A percentile compares a stretch with the other conserved stretches of the same genome.
These are phyloP conservation scores for Ceriops tagal DNA, from an alignment of 345 rosid genomes.

Conservation along the genomic window DNA sequence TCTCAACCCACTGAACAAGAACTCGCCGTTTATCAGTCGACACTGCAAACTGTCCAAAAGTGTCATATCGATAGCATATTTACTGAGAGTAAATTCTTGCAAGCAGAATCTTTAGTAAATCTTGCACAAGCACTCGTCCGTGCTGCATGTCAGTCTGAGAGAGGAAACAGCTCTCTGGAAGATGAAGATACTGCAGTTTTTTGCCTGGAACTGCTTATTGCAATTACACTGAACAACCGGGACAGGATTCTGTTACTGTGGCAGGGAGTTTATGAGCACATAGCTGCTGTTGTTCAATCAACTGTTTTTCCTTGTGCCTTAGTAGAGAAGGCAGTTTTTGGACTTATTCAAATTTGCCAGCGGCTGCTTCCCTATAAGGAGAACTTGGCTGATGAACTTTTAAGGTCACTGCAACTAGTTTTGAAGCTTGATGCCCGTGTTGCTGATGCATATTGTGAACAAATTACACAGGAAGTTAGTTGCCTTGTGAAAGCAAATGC, in stretches of 20 bases:
- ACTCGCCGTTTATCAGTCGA: constrained; percentile 46
- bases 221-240: constrained; percentile 62
- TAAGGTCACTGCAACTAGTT: constrained; percentile 64
- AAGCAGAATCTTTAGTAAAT: constrained; percentile 58
- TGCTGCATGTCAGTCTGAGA: constrained; percentile 37
- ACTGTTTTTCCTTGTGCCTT: constrained; percentile 51
- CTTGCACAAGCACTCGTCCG: constrained; percentile 53
- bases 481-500: constrained; percentile 71
- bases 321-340: constrained; percentile 71
- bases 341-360: constrained; percentile 68
- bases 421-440: constrained; percentile 75
- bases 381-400: constrained; percentile 63
- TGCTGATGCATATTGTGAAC: constrained; percentile 76
- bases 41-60: constrained; percentile 50
- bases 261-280: constrained; percentile 59
- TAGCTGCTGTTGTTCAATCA: constrained; percentile 59
- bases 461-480: constrained; percentile 65
- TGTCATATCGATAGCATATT: constrained; percentile 64
- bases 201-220: constrained; percentile 66
- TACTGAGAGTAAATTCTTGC: constrained; percentile 72
- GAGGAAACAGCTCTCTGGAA: constrained; percentile 29
- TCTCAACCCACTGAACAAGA: constrained; percentile 54
- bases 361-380: constrained; percentile 75
- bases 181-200: constrained; percentile 55
- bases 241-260: constrained; percentile 70